Evolutionary conservation across 495 filamentous ascomycete species (phyloP).

Genomic region (Penicillium paxilli): DNA sequence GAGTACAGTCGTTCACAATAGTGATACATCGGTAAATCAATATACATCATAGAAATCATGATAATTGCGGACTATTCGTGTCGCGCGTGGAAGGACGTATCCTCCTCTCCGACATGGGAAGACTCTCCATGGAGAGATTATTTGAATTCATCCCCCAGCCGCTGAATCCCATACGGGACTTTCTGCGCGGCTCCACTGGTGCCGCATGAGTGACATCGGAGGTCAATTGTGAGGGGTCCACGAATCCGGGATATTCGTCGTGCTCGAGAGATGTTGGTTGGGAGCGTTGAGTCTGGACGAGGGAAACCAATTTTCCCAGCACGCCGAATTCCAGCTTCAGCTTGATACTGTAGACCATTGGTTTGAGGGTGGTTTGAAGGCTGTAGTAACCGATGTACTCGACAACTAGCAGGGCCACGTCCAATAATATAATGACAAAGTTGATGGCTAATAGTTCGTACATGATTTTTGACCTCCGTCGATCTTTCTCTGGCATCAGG

Average conservation of each 20-base stretch:
- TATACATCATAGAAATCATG: constrained; percentile 14
- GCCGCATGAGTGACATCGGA: constrained; percentile 40
- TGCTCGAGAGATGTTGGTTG: constrained; percentile 35
- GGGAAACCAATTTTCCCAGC: constrained; percentile 42
- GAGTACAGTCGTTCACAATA: no score
- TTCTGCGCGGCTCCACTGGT: constrained; percentile 13
- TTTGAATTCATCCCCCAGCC: constrained; percentile 13
- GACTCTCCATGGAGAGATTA: constrained; percentile 35
- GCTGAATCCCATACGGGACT: constrained; percentile 1
- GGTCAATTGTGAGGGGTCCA: constrained; percentile 37
- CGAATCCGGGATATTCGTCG: constrained; percentile 39
- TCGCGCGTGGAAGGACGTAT: constrained; percentile 22
- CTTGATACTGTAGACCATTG: constrained; percentile 61
- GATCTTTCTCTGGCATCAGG: constrained; percentile 39
- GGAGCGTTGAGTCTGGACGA: constrained; percentile 33
- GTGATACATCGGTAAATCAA: background rate
- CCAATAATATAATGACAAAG: constrained; percentile 50
- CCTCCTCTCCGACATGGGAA: constrained; percentile 28
- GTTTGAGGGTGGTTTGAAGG: constrained; percentile 56
- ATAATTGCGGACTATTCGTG: constrained; percentile 10
- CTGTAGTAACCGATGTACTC: constrained; percentile 55
- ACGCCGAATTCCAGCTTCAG: constrained; percentile 64
- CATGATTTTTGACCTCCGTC: constrained; percentile 43
- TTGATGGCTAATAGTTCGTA: constrained; percentile 59
- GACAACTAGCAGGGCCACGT: constrained; percentile 54